Conservation (phyloP, 345 rosid species). For the Eucalyptus regnans region DNA sequence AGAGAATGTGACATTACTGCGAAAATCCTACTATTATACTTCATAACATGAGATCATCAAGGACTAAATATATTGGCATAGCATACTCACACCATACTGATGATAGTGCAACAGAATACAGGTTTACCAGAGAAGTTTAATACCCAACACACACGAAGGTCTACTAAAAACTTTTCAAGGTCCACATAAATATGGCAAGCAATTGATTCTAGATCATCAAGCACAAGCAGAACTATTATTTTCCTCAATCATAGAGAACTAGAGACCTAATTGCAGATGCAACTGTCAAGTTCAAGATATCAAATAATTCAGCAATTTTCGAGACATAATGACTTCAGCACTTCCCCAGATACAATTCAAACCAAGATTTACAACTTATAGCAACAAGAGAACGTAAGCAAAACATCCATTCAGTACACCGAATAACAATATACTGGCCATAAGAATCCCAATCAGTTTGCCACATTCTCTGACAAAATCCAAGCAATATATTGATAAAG, state of each 20-base stretch:
- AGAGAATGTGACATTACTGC: not conserved
- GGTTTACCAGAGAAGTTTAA: not conserved
- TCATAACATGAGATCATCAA: not conserved
- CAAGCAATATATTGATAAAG: not conserved
- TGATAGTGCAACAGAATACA: not conserved
- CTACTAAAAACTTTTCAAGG: not conserved
- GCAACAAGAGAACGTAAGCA: not conserved
- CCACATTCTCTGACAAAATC: not conserved
- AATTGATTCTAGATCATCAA: not conserved
- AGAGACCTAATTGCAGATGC: not conserved
- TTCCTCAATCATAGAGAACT: not conserved
- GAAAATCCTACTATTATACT: not conserved
- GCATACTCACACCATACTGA: not conserved
- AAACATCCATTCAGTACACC: not conserved
- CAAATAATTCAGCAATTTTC: not conserved
- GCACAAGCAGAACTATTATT: not conserved
- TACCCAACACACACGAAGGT: not conserved
- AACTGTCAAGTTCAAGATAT: not conserved
- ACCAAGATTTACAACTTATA: not conserved
- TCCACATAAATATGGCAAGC: not conserved
- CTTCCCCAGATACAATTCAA: not conserved
- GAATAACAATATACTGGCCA: not conserved
- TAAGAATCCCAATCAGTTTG: not conserved
- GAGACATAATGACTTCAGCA: not conserved
- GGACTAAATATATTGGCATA: not conserved